Base-by-base conservation (phyloP, 495 filamentous ascomycete species). In the Lasiosphaeria ovina region DNA sequence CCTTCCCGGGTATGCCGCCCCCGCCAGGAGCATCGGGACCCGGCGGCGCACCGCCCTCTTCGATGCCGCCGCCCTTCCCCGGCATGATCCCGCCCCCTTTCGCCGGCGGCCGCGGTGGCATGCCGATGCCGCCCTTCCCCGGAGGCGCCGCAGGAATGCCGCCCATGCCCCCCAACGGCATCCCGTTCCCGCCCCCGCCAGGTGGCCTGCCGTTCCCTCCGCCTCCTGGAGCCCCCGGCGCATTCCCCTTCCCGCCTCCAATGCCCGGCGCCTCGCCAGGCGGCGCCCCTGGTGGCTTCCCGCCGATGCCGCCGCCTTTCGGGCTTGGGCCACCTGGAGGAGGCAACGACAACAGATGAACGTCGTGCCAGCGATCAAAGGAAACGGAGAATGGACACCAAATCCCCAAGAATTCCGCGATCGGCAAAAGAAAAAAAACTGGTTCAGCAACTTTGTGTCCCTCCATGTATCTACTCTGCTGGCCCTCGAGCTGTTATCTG, bases 61-160 rank as follows among this genome's bases (percentile, higher is more conserved):
- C 44, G 6, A 7, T 47, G 0, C 44, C 34, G 58, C 65, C 51
- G 63, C 71, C 54, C 62, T 66, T 59, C 55, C 44, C 44, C 44
- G 44, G 44, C 11, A 47, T 47, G 44, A 47, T 47, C 44, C 44
- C 44, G 6, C 44, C 44, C 6, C 44, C 44, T 42, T 12, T 42
- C 3, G 82, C 83, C 50, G 83, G 80, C 45, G 85, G 82, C 51
- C 81, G 83, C 24, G 24, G 24, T 24, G 76, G 74, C 14, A 70
- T 78, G n/a, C 79, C 68, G 32, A 82, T 86, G 71, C 84, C 87
- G 0, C 87, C 87, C 4, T 91, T 93, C 69, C 85, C 85, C 45
- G 69, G 74, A 16, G 24, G 24, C 24, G 24, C 24, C 0, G 24
- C 24, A 1, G 24, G 24, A 24, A 24, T 24, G 24, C 24, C 24